Conservation (phyloP, 2,329 filamentous ascomycete species). For the Apiospora pterosperma region DNA sequence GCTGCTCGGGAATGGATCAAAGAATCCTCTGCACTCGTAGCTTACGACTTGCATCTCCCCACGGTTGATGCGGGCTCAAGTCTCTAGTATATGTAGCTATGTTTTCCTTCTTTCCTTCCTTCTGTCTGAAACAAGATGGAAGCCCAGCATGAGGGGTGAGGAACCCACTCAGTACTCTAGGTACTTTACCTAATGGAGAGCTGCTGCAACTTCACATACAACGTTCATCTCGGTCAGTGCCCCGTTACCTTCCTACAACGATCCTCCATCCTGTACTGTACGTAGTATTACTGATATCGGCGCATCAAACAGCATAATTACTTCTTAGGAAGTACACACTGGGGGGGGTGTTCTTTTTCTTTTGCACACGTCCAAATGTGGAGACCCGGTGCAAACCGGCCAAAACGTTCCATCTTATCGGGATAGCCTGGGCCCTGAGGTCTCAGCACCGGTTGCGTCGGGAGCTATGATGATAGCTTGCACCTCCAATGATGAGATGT, state of each 20-base stretch:
- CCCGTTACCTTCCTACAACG: not conserved
- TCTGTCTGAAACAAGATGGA: no score
- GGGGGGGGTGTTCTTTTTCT: no score
- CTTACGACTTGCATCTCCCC: not conserved
- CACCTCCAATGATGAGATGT: conserved; percentile 1
- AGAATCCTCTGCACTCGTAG: no score
- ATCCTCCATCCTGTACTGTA: not conserved
- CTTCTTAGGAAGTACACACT: no score
- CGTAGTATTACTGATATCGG: not conserved
- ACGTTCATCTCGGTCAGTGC: conserved; percentile 1
- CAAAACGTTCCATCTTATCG: conserved; percentile 30
- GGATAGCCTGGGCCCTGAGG: not conserved
- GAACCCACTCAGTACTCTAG: no score
- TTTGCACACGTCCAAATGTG: conserved; percentile 13
- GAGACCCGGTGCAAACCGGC: conserved; percentile 18
- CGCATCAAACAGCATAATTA: not conserved
- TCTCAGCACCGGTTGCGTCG: not conserved
- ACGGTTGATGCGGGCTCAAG: not conserved
- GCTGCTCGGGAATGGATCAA: not conserved
- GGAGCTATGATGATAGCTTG: not conserved
- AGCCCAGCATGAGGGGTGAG: no score
- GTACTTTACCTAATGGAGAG: no score
- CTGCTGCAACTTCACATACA: not conserved
- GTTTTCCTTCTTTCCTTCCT: not conserved
- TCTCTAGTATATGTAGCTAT: not conserved